Evolutionary conservation across 2,329 filamentous ascomycete genomes (phyloP), one percentile per base, ranked within the genome.

Genomic region (Lecanicillium sp.): DNA sequence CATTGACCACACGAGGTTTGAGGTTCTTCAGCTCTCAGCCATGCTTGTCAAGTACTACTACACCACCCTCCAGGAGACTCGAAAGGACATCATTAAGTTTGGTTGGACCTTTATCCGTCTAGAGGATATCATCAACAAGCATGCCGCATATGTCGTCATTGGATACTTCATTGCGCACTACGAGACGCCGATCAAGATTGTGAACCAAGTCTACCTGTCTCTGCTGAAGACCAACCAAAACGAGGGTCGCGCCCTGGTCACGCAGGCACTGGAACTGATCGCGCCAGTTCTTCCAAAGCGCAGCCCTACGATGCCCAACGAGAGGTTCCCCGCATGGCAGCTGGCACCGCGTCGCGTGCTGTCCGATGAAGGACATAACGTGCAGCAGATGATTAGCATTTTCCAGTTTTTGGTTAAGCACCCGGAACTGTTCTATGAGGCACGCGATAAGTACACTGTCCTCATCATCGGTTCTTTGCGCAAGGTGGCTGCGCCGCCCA

Each of bases 71-170:
- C 87, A 94, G 56, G 93, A 97, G 59, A 84, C 88, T 2, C 83
- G 94, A 30, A 98, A 98, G 67, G 93, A 98, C 55, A 91, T 98
- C 53, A 98, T 98, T 61, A 97, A 96, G 67, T 98, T 97, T 66
- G 90, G 90, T 3, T 99, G 93, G 93, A 95, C 90, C 15, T 97
- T 95, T 62, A 98, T 98, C 59, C 83, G 88, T 20, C 78, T 98
- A n/a, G 94, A 99, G 61, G 93, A 99, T 65, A 87, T 95, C 49
- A 95, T 98, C 71, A 98, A 97, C 73, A 98, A 98, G 66, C 93
- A 97, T 64, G 93, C 91, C 1, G 90, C 93, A 3, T 98, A 98
- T 59, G 91, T 96, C 5, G 82, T 98, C 5, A 94, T 98, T 52
- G 90, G 88, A 3, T 98, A 96, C 67, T 98, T 98, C 70, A 96